Base-by-base conservation (phyloP, 2,329 filamentous ascomycete genomes). In the Apiospora kogelbergensis region DNA sequence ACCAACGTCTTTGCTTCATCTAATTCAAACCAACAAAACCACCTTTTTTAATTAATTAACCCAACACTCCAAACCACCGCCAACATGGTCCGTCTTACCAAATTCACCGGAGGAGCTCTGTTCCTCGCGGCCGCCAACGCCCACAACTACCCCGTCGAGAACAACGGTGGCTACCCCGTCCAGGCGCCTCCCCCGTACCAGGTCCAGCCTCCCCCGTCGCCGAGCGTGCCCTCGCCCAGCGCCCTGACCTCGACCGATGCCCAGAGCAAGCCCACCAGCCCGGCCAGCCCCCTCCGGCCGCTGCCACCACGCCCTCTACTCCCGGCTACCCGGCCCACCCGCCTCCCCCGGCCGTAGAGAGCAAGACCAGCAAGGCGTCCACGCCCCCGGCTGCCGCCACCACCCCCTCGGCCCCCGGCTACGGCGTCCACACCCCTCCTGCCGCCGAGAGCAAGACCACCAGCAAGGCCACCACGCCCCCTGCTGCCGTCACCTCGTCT, bases 61-160 rank as follows among this genome's bases (percentile, higher is more conserved):
- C 20, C n/a, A n/a, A 24, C 24, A n/a, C n/a, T n/a, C 63, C 15
- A 53, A 57, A 9, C 48, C 15, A 57, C 68, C 68, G 68, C 69
- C 71, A 77, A 67, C 63, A 79, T 79, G 77, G 77, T 78, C 72
- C 74, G 73, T 68, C 68, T 77, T 30, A 71, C 77, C 66, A 76
- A 78, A 68, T 77, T 78, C 71, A 73, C 75, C 70, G 71, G 75
- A 70, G 72, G 77, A 68, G 75, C 75, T 57, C 71, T 78, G 60
- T 70, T 79, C 63, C 72, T 76, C 63, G 75, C 73, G 67, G 72
- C 76, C 42, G 77, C 74, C 37, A 72, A 68, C 67, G 76, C 77
- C 69, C 69, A 63, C 68, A 70, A 73, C 60, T 45, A 44, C 30
- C 65, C 15, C 24, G 37, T 57, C n/a, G n/a, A 40, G 57, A 33